Evolutionary conservation across 805 yeast genomes (phyloP), one percentile per base, ranked within the genome.

Genomic region (Teunomyces panamensis): DNA sequence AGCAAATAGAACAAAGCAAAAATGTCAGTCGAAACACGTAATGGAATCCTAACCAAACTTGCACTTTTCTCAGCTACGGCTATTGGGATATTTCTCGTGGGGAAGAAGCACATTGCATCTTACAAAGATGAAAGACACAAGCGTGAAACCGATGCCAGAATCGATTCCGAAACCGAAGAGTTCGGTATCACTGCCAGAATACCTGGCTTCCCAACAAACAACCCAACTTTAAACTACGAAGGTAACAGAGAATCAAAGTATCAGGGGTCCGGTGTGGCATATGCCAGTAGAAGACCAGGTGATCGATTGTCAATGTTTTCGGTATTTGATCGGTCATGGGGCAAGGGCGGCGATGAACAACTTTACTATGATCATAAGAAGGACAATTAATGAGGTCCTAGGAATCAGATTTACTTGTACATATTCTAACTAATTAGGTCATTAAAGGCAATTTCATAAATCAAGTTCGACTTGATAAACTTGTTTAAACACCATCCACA

Each of bases 201-300:
- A 52, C 87, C 86, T 1, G 87, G 87, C 1, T 75, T 80, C 45
- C 85, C 85, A 3, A 45, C 49, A 13, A 56, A 62, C 46, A 60
- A 65, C 45, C 69, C 71, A 5, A 56, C 57, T 9, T 59, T 65
- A 9, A 66, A 62, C 39, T 61, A 67, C 11, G 69, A 67, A 1
- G 68, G 65, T 17, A 57, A 65, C 39, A 68, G 90, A 51, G 81
- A 81, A 52, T 79, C 85, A 45, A 81, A 78, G 56, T 87, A 76
- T 58, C 87, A 84, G 55, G 92, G 90, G 4, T 74, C 85, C 0
- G 88, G 89, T 0, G 69, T 69, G 46, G 78, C 87, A 42, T 83
- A 83, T 47, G 62, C 68, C 33, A 69, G 81, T n/a, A 73, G 87
- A 56, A 77, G 69, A 47, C 66, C 75, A 11, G 88, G 87, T 51